A percentile compares a stretch with the other conserved stretches of the same genome.
Evolutionary conservation across 1,139 yeast species (phyloP).

Genomic region (Geotrichum aggregatum): DNA sequence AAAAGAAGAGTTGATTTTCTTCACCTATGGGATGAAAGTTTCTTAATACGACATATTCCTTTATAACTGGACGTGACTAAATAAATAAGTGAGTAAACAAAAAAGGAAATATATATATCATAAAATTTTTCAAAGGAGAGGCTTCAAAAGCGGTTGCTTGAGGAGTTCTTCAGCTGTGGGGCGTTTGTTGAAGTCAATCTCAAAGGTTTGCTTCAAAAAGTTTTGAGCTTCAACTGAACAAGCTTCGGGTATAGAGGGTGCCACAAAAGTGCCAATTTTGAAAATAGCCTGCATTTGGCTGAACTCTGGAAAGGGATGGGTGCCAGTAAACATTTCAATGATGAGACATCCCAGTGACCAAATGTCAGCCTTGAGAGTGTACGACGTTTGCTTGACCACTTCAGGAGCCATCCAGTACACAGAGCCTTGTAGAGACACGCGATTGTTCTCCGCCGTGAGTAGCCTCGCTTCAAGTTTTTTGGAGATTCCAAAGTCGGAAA

Average conservation of each 20-base stretch:
- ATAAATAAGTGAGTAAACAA: neutral
- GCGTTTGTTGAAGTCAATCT: slow-evolving; percentile 65
- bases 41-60: no score
- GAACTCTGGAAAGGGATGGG: slow-evolving; percentile 89
- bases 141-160: slow-evolving; percentile 47
- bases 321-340: slow-evolving; percentile 91
- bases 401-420: slow-evolving; percentile 99
- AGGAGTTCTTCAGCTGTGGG: slow-evolving; percentile 71
- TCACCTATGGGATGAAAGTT: neutral
- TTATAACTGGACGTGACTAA: neutral
- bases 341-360: slow-evolving; percentile 94
- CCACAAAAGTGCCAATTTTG: slow-evolving; percentile 76
- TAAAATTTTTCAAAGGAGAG: slow-evolving; percentile 13
- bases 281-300: slow-evolving; percentile 96
- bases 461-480: slow-evolving; percentile 54
- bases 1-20: neutral
- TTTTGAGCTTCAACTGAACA: slow-evolving; percentile 63
- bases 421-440: slow-evolving; percentile 88
- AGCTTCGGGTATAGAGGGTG: slow-evolving; percentile 76
- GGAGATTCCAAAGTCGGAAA: slow-evolving; percentile 91
- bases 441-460: slow-evolving; percentile 44
- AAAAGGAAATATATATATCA: neutral
- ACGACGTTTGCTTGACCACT: slow-evolving; percentile 85
- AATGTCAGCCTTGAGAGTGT: slow-evolving; percentile 85
- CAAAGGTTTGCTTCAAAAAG: slow-evolving; percentile 65